Percentiles rank a stretch among this genome's conserved stretches.
Evolutionary conservation across 1,139 yeast genomes (phyloP).

Genomic region (Blastobotrys buckinghamii): DNA sequence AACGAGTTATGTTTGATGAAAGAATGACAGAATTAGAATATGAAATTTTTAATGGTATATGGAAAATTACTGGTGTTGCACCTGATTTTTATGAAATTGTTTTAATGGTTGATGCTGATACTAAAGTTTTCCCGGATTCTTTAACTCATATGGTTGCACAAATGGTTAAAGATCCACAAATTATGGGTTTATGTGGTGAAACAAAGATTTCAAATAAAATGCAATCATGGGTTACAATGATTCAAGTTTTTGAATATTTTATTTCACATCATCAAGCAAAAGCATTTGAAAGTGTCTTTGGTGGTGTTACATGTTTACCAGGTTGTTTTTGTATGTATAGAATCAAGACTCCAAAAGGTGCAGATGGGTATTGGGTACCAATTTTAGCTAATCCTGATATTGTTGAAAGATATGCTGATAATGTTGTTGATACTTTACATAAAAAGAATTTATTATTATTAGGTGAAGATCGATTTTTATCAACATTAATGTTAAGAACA

Average conservation of each 20-base stretch:
- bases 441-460: slow-evolving; percentile 32
- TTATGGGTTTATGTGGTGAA: slow-evolving; percentile 36
- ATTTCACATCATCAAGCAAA: slow-evolving; percentile 35
- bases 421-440: slow-evolving; percentile 32
- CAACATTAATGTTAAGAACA: slow-evolving; percentile 33
- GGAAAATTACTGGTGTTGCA: slow-evolving; percentile 28
- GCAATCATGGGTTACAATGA: slow-evolving; percentile 35
- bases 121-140: slow-evolving; percentile 31
- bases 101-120: slow-evolving; percentile 36
- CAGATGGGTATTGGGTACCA: slow-evolving; percentile 70
- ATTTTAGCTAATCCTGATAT: slow-evolving; percentile 33
- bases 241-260: slow-evolving; percentile 36
- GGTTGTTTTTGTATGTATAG: slow-evolving; percentile 37
- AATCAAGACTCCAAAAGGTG: slow-evolving; percentile 47
- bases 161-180: slow-evolving; percentile 29
- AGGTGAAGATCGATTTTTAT: slow-evolving; percentile 35
- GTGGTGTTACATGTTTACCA: slow-evolving; percentile 36
- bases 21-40: slow-evolving; percentile 34
- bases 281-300: slow-evolving; percentile 35
- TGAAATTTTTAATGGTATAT: slow-evolving; percentile 30
- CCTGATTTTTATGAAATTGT: slow-evolving; percentile 32
- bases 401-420: slow-evolving; percentile 32
- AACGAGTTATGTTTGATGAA: slow-evolving; percentile 34
- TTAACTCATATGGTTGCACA: slow-evolving; percentile 30
- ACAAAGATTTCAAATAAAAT: slow-evolving; percentile 32